Evolutionary conservation across 2,329 filamentous ascomycete genomes (phyloP).

Genomic region (Aspergillus vadensis): DNA sequence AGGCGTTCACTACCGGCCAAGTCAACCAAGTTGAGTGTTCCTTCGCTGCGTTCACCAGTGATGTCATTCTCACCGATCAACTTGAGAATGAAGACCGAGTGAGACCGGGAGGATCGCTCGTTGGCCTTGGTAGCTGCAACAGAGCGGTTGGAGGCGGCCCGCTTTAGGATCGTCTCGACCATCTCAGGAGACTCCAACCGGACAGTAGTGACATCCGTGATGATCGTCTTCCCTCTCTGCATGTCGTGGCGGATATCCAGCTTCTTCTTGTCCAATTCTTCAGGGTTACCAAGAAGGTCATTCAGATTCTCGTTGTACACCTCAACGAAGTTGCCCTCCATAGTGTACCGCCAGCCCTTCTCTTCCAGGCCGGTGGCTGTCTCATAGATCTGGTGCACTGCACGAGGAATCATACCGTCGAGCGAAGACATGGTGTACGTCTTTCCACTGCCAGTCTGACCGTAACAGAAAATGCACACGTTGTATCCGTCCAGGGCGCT

Average conservation of each 20-base stretch:
- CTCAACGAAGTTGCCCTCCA: conserved; percentile 94
- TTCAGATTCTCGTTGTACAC: conserved; percentile 98
- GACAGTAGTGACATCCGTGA: conserved; percentile 78
- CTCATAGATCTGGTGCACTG: conserved; percentile 90
- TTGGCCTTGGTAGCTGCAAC: conserved; percentile 98
- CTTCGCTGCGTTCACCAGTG: conserved; percentile 83
- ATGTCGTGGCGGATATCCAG: conserved; percentile 89
- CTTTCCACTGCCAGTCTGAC: conserved; percentile 95
- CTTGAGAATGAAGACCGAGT: conserved; percentile 91
- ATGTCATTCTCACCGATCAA: conserved; percentile 67
- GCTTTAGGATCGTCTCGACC: conserved; percentile 76
- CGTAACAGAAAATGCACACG: conserved; percentile 98
- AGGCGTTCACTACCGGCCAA: conserved; percentile 89
- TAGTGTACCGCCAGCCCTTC: conserved; percentile 91
- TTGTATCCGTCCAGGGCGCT: conserved; percentile 97
- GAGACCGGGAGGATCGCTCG: conserved; percentile 88
- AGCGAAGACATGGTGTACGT: conserved; percentile 91
- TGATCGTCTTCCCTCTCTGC: conserved; percentile 74
- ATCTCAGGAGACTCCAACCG: conserved; percentile 75
- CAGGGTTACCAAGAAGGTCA: conserved; percentile 75
- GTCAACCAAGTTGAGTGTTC: conserved; percentile 93
- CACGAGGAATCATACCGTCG: conserved; percentile 93
- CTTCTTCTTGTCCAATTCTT: conserved; percentile 75
- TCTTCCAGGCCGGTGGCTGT: conserved; percentile 80
- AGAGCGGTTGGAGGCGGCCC: conserved; percentile 81